Evolutionary conservation across 2,329 filamentous ascomycete genomes (phyloP).

Genomic region (Talaromyces albobiverticillius): DNA sequence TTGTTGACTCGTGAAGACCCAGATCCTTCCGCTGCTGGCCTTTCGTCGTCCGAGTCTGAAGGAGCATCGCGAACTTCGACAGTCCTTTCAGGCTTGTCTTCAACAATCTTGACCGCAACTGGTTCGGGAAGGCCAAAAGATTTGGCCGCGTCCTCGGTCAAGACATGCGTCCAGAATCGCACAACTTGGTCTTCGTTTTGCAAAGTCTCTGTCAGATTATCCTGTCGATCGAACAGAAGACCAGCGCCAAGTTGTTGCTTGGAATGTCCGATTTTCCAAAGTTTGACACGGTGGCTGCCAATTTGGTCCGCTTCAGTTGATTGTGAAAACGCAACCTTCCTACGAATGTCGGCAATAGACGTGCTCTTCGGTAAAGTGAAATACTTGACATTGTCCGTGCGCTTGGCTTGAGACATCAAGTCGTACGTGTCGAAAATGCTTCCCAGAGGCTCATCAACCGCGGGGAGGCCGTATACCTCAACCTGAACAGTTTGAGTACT

Average conservation of each 20-base stretch:
- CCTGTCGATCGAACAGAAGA: slow-evolving; percentile 33
- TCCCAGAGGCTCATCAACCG: slow-evolving; percentile 27
- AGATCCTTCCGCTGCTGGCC: slow-evolving; percentile 11
- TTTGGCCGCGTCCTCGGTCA: slow-evolving; percentile 33
- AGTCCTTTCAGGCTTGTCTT: slow-evolving; percentile 30
- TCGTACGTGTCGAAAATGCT: slow-evolving; percentile 45
- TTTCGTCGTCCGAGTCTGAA: slow-evolving; percentile 24
- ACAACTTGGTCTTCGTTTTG: slow-evolving; percentile 25
- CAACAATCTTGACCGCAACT: slow-evolving; percentile 17
- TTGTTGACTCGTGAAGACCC: neutral
- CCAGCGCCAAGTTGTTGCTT: slow-evolving; percentile 31
- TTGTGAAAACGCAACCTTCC: slow-evolving; percentile 32
- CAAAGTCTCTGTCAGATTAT: slow-evolving; percentile 29
- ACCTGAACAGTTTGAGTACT: slow-evolving; percentile 27
- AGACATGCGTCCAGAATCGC: slow-evolving; percentile 39
- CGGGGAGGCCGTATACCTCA: slow-evolving; percentile 38
- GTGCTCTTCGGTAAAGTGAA: slow-evolving; percentile 33
- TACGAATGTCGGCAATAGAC: slow-evolving; percentile 35
- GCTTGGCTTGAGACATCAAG: slow-evolving; percentile 39
- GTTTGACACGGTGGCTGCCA: slow-evolving; percentile 33
- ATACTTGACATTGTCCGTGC: slow-evolving; percentile 32
- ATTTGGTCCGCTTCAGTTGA: slow-evolving; percentile 24
- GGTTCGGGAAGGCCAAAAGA: slow-evolving; percentile 37
- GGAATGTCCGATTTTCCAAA: slow-evolving; percentile 40
- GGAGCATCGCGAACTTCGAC: slow-evolving; percentile 26